Percentiles rank a stretch among this genome's conserved stretches.
Conservation (phyloP, 163 green algal genomes). For the Prototheca cutis region DNA sequence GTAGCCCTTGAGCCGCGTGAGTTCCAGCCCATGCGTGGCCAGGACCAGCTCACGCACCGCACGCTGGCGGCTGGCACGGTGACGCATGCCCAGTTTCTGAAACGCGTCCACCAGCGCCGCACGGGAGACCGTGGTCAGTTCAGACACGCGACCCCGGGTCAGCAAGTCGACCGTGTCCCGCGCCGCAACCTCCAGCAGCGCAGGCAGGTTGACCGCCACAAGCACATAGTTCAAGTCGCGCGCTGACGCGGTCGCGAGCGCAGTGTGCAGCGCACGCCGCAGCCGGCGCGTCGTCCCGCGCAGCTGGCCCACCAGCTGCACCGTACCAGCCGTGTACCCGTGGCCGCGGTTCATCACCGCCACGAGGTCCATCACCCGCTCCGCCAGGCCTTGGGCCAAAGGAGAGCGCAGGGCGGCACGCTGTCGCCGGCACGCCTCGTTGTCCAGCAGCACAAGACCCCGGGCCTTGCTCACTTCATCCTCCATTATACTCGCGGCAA, state of each 20-base stretch:
- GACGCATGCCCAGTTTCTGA: slow-evolving; percentile 49
- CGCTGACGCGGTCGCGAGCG: slow-evolving; percentile 9
- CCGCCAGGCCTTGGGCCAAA: slow-evolving; percentile 32
- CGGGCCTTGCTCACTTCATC: slow-evolving; percentile 25
- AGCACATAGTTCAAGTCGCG: slow-evolving; percentile 50
- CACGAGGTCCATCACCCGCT: slow-evolving; percentile 38
- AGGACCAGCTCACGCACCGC: slow-evolving; percentile 32
- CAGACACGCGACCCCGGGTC: slow-evolving; percentile 9
- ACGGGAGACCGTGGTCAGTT: slow-evolving; percentile 27
- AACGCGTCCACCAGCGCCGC: slow-evolving; percentile 43
- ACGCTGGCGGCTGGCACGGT: slow-evolving; percentile 30
- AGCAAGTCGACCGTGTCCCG: slow-evolving; percentile 27
- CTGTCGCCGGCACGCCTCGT: slow-evolving; percentile 15
- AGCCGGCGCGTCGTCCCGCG: slow-evolving; percentile 20
- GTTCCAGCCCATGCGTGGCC: slow-evolving; percentile 29
- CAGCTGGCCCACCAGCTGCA: slow-evolving; percentile 25
- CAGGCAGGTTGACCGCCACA: slow-evolving; percentile 33
- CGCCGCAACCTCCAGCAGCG: slow-evolving; percentile 31
- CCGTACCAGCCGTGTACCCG: slow-evolving; percentile 32
- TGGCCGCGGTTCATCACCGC: slow-evolving; percentile 26
- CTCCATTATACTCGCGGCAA: slow-evolving; percentile 32
- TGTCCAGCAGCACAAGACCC: slow-evolving; percentile 24
- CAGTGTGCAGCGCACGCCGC: slow-evolving; percentile 15
- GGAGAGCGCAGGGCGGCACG: slow-evolving; percentile 21
- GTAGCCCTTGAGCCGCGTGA: slow-evolving; percentile 41